Evolutionary conservation across 2,329 filamentous ascomycete genomes (phyloP), one percentile per base, ranked within the genome.

Genomic region (Rhynchosporium secalis): DNA sequence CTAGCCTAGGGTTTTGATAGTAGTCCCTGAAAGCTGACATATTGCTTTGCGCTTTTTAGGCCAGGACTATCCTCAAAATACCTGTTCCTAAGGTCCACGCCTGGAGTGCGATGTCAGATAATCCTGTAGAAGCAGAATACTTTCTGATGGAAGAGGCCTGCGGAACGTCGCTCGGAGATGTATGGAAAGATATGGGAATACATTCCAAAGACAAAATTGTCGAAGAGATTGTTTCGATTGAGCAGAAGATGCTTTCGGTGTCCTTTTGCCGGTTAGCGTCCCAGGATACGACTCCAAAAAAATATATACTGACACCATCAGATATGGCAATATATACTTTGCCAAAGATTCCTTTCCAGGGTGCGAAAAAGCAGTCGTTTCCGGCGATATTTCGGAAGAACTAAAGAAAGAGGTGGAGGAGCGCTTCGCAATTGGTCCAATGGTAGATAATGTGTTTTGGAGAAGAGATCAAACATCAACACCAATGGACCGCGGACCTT

Each of bases 251-350:
- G 58, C 64, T 75, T 26, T 73, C 72, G 3, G 54, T 76, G 26
- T 73, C 71, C 29, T 76, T 77, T 47, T 71, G 69, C 45, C 56
- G 67, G 75, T 77, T 66, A 57, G 70, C 12, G 3, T 7, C 52
- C 45, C 8, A 29, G 20, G 45, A 47, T 47, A 47, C 45, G n/a
- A 47, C n/a, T 47, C 29, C 2, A 26, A 29, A 47, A 29, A 47
- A 20, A 20, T 20, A 20, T 20, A 6, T 9, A 47, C 45, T 47
- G 45, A 47, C n/a, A 47, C 26, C 45, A 2, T 47, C 12, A 47
- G 45, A 47, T 76, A 75, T 68, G 75, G 77, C 3, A 76, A 70
- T 63, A 67, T 78, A 51, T 78, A 77, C 64, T 77, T 72, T 59
- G 67, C 68, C 31, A 69, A 56, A 13, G 72, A 76, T 66, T 65